Evolutionary conservation across 179 eudicot genomes (phyloP), one percentile per base, ranked within the genome.

Genomic region (Vitellaria paradoxa): DNA sequence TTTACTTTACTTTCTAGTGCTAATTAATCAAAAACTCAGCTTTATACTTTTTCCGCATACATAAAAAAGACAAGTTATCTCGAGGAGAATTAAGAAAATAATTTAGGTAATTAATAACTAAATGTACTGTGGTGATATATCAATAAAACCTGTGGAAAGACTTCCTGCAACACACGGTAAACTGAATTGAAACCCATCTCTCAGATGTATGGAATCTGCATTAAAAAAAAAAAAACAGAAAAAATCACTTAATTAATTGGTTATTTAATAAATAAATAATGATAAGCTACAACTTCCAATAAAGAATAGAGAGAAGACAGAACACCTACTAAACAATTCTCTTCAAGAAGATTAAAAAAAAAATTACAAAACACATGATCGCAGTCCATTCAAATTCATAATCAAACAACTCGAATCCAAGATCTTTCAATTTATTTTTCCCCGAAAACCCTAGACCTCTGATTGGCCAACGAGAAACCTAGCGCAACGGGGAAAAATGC

Each of bases 111-210:
- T 18, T 59, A 61, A 65, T 59, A 30, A 76, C 17, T 18, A 4
- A 73, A 53, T 13, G n/a, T 46, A n/a, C 3, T 68, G 3, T 3
- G 6, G 46, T 45, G 18, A 13, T 62, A 21, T 6, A 59, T 40
- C 64, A 50, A 50, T 12, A 50, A 7, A 77, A 93, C 98, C 98
- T 86, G 86, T 0, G 98, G 98, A 81, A 93, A 93, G 9, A 92
- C 78, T 67, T 92, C 97, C 83, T 68, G 86, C 84, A 93, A 81
- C 17, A 75, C 74, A 81, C 80, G 84, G 78, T 89, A 92, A n/a
- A 93, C 95, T 49, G 92, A 85, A 52, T 83, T 84, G 84, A 92
- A 93, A 37, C 91, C 95, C 98, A 93, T 93, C 74, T 47, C 70
- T 55, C 66, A 76, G 52, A 64, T 24, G 52, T 47, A 40, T 15